These are phyloP conservation scores for Neonectria sp. DNA, from an alignment of 2,329 filamentous ascomycete species.

Conservation along the genomic window DNA sequence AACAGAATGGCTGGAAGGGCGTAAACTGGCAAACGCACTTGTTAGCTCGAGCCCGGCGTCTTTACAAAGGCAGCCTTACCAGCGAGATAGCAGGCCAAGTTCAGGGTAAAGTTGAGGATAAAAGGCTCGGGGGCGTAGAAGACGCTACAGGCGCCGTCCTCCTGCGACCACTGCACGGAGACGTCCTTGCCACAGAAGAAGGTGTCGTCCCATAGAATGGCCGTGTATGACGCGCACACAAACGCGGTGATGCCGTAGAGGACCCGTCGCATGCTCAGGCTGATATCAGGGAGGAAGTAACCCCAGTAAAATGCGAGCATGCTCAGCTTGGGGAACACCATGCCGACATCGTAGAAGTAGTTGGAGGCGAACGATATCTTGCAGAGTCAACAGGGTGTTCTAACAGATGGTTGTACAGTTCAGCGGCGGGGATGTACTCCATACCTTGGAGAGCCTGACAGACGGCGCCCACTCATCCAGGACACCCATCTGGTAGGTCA, in stretches of 20 bases:
- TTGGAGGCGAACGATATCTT: slow-evolving; percentile 54
- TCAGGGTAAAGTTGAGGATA: slow-evolving; percentile 54
- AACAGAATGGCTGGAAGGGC: slow-evolving; percentile 50
- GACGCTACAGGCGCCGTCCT: slow-evolving; percentile 54
- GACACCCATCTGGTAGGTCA: slow-evolving; percentile 52
- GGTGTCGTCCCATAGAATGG: slow-evolving; percentile 53
- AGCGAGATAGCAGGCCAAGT: slow-evolving; percentile 52
- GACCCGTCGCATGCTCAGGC: slow-evolving; percentile 46
- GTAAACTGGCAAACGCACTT: slow-evolving; percentile 42
- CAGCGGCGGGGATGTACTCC: no score
- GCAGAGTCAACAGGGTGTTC: no score
- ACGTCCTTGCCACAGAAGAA: slow-evolving; percentile 54
- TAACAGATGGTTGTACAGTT: no score
- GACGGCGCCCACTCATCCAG: slow-evolving; percentile 50
- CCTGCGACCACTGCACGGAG: slow-evolving; percentile 54
- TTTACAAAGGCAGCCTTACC: slow-evolving; percentile 34
- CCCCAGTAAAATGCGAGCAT: slow-evolving; percentile 56
- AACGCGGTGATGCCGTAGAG: slow-evolving; percentile 52
- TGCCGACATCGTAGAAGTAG: slow-evolving; percentile 56
- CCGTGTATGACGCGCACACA: slow-evolving; percentile 48
- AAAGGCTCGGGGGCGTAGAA: slow-evolving; percentile 53
- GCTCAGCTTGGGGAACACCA: slow-evolving; percentile 55
- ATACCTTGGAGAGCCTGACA: slow-evolving; percentile 51
- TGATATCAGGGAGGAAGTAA: slow-evolving; percentile 49
- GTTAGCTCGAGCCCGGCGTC: slow-evolving; percentile 8